These are phyloP conservation scores for Chaetomiaceae sp. DNA, from an alignment of 2,329 filamentous ascomycete species.

Conservation along the genomic window DNA sequence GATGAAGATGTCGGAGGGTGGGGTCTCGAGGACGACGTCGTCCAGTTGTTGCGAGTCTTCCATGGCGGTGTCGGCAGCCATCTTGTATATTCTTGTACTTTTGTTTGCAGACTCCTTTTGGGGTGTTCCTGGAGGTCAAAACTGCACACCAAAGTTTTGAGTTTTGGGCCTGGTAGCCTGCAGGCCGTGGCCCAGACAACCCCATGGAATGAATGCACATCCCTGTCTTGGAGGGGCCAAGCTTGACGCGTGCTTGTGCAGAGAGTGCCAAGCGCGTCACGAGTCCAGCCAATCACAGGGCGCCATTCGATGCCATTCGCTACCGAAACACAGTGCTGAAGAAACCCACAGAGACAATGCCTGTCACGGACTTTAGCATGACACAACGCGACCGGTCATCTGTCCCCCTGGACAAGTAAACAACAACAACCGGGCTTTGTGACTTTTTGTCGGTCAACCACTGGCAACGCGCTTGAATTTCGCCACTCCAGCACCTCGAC, in stretches of 20 bases:
- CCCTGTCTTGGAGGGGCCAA: conserved; percentile 11
- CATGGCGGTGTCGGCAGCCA: conserved; percentile 32
- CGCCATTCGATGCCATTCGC: background rate
- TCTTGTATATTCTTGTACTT: background rate
- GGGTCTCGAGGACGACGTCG: conserved; percentile 27
- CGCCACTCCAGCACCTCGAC: no score
- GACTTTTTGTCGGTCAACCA: background rate
- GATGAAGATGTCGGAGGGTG: conserved; percentile 44
- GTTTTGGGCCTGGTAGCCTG: no score
- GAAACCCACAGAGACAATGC: conserved; percentile 6
- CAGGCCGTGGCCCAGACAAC: no score
- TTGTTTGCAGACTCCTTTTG: background rate
- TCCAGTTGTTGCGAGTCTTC: conserved; percentile 37
- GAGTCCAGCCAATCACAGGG: conserved; percentile 16
- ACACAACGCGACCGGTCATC: background rate
- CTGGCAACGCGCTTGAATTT: no score
- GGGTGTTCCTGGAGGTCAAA: no score
- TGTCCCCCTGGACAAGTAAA: conserved; percentile 1
- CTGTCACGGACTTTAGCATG: no score
- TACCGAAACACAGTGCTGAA: conserved; percentile 5
- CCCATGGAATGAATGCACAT: background rate
- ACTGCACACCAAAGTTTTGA: no score
- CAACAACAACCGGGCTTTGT: conserved; percentile 4
- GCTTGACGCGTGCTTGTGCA: conserved; percentile 20
- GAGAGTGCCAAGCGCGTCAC: conserved; percentile 14